These are phyloP conservation scores for Pythium volutum DNA, from an alignment of 352 stramenopile genomes.

Conservation along the genomic window DNA sequence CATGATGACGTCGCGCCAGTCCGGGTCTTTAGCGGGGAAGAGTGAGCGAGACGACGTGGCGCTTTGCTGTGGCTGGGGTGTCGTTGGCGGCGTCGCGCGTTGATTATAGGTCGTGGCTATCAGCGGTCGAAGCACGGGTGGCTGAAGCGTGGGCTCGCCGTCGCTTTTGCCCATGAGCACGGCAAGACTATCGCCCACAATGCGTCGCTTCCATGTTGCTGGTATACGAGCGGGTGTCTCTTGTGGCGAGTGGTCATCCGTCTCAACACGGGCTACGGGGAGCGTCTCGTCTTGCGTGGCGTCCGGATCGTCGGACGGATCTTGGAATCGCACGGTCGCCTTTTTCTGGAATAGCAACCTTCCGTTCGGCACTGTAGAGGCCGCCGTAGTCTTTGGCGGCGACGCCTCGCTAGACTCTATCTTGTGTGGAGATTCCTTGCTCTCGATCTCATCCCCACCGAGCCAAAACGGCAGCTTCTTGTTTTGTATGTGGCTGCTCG, in stretches of 20 bases:
- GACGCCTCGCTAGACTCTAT: not conserved
- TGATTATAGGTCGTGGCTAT: constrained; percentile 6
- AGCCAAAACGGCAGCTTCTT: constrained; percentile 21
- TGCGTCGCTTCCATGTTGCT: constrained; percentile 5
- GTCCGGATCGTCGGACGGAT: not conserved
- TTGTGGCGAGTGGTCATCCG: not conserved
- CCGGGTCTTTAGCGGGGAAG: constrained; percentile 19
- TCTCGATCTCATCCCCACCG: not conserved
- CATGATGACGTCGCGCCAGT: constrained; percentile 29
- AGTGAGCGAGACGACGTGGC: constrained; percentile 12
- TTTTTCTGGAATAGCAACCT: constrained; percentile 5
- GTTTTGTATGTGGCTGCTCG: too few species aligned
- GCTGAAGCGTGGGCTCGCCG: constrained; percentile 6
- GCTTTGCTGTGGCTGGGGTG: not conserved
- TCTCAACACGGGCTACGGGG: not conserved
- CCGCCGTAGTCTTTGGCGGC: not conserved
- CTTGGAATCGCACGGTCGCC: constrained; percentile 1
- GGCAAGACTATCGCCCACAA: not conserved
- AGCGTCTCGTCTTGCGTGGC: not conserved
- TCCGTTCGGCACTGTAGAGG: not conserved
- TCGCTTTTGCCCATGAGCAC: constrained; percentile 13
- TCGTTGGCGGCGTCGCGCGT: not conserved
- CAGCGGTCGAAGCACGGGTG: constrained; percentile 20
- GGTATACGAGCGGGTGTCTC: not conserved
- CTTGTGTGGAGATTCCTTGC: not conserved